These are phyloP conservation scores for Tolypocladium tropicale DNA, from an alignment of 2,329 filamentous ascomycete species.

Conservation along the genomic window DNA sequence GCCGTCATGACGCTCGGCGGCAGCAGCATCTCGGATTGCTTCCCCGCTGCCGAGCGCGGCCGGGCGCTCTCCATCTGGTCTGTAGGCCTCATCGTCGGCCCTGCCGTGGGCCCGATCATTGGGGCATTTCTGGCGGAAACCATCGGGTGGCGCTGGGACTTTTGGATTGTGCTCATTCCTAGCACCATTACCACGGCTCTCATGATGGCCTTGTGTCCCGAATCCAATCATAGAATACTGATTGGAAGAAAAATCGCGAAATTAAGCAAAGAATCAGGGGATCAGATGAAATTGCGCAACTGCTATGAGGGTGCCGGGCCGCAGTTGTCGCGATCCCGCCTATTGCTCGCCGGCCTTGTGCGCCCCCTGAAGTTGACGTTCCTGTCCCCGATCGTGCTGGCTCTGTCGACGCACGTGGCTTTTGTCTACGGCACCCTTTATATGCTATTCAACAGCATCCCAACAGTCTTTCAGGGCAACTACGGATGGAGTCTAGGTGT, in stretches of 20 bases:
- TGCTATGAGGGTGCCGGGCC: constrained; percentile 27
- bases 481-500: constrained; percentile 36
- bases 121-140: constrained; percentile 38
- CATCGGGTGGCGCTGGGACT: constrained; percentile 42
- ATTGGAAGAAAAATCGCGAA: constrained; percentile 36
- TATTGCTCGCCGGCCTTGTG: constrained; percentile 25
- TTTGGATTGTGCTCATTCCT: constrained; percentile 42
- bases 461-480: constrained; percentile 33
- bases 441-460: constrained; percentile 44
- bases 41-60: constrained; percentile 34
- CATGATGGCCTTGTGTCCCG: constrained; percentile 26
- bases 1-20: constrained; percentile 41
- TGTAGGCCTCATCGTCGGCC: constrained; percentile 48
- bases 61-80: constrained; percentile 40
- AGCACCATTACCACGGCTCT: constrained; percentile 11
- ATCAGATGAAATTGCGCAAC: constrained; percentile 29
- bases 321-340: constrained; percentile 25
- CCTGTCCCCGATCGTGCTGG: constrained; percentile 35
- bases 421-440: constrained; percentile 43
- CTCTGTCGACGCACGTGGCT: constrained; percentile 37
- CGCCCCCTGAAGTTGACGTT: constrained; percentile 42
- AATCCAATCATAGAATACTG: constrained; percentile 31
- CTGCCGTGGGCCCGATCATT: constrained; percentile 34
- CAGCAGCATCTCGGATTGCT: constrained; percentile 43
- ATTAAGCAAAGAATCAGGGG: constrained; percentile 32